Percentiles rank a stretch among this genome's conserved stretches.
Conservation (phyloP, 2,329 filamentous ascomycete genomes). For the Monosporascus sp. region DNA sequence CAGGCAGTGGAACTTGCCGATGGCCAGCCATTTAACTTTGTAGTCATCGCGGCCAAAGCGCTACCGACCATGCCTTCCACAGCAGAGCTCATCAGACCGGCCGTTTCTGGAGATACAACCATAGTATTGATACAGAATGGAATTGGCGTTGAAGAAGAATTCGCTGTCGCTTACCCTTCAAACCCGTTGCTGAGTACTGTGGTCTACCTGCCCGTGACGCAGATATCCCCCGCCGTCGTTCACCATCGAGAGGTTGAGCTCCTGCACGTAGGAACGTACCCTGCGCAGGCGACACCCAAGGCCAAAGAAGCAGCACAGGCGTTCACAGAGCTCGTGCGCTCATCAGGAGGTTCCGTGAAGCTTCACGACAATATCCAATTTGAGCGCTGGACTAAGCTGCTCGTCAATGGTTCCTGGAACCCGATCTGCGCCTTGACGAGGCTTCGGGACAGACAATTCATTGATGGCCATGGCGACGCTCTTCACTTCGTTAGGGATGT, state of each 20-base stretch:
- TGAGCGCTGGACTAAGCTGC: conserved; percentile 49
- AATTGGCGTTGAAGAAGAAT: conserved; percentile 49
- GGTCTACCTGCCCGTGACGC: conserved; percentile 47
- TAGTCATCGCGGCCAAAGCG: conserved; percentile 23
- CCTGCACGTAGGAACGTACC: conserved; percentile 46
- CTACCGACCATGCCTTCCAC: conserved; percentile 18
- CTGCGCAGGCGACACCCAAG: conserved; percentile 21
- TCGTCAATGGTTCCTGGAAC: conserved; percentile 52
- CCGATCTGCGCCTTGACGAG: conserved; percentile 48
- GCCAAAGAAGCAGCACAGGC: conserved; percentile 25
- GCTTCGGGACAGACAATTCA: conserved; percentile 40
- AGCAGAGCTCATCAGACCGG: conserved; percentile 23
- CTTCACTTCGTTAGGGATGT: conserved; percentile 23
- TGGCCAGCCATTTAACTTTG: conserved; percentile 20
- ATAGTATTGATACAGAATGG: conserved; percentile 56
- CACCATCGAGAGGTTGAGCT: conserved; percentile 39
- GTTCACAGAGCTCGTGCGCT: conserved; percentile 36
- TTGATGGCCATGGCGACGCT: conserved; percentile 22
- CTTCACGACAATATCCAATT: conserved; percentile 45
- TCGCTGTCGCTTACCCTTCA: conserved; percentile 36
- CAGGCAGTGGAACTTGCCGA: conserved; percentile 22
- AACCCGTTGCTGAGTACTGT: conserved; percentile 49
- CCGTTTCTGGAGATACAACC: conserved; percentile 30
- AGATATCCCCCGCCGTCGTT: conserved; percentile 43
- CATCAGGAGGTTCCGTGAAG: conserved; percentile 36